Percentiles rank a stretch among this genome's conserved stretches.
Evolutionary conservation across 495 filamentous ascomycete species (phyloP).

Genomic region (Chaetomium tenue): DNA sequence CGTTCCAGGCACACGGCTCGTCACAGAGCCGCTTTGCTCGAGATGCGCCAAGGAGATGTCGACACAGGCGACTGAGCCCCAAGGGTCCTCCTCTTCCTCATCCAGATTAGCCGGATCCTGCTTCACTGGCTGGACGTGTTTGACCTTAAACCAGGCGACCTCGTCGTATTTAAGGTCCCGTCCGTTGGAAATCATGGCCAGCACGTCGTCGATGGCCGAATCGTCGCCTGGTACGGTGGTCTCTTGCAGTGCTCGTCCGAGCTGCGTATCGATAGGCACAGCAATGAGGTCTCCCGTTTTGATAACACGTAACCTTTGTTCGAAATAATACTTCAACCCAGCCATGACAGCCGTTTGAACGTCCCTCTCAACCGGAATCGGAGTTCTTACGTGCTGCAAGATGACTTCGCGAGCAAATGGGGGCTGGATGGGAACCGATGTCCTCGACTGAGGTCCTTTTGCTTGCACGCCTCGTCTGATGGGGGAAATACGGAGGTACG

Average conservation of each 20-base stretch:
- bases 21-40: constrained; percentile 80
- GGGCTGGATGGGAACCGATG: constrained; percentile 57
- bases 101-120: constrained; percentile 50
- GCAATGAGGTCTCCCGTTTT: constrained; percentile 84
- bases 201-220: constrained; percentile 63
- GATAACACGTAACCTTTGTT: constrained; percentile 70
- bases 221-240: constrained; percentile 54
- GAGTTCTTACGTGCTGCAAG: constrained; percentile 84
- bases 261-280: constrained; percentile 76
- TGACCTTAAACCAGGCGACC: constrained; percentile 87
- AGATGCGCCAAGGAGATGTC: constrained; percentile 82
- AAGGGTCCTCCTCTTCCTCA: constrained; percentile 60
- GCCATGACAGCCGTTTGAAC: constrained; percentile 81
- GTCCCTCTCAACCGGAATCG: constrained; percentile 76
- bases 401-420: constrained; percentile 89
- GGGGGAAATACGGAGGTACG: constrained; percentile 69
- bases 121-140: constrained; percentile 62
- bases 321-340: constrained; percentile 82
- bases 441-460: constrained; percentile 49
- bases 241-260: constrained; percentile 73
- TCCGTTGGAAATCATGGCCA: constrained; percentile 43
- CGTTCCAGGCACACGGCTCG: constrained; percentile 70
- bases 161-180: constrained; percentile 49
- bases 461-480: constrained; percentile 50
- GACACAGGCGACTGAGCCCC: constrained; percentile 80